Evolutionary conservation across 2,329 filamentous ascomycete species (phyloP), one percentile per base, ranked within the genome.

Genomic region (Xylaria polymorpha): DNA sequence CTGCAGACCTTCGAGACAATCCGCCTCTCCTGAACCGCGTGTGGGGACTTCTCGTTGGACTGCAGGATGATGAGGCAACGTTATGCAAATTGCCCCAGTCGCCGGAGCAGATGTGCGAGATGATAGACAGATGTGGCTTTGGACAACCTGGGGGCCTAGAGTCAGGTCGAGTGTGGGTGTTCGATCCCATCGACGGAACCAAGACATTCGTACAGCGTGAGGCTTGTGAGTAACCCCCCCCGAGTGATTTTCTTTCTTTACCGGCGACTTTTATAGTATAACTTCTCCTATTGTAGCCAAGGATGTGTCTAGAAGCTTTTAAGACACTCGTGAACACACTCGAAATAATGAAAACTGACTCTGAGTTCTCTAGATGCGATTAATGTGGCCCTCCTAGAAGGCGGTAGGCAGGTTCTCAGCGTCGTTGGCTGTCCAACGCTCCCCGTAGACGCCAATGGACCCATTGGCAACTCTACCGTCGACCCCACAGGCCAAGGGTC

Each of bases 121-220:
- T 87, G 69, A 85, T 89, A 53, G 86, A 89, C 75, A 81, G 81
- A 71, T 87, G 86, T 68, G 83, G 84, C 37, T 72, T 79, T 22
- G 81, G 81, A 29, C 76, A 75, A 18, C 83, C 81, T 4, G 78
- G 75, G 7, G 72, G 74, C 4, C 62, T 59, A 3, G 63, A 66
- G 1, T 75, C 75, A 1, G 83, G 82, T 8, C 77, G 86, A 15
- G 83, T 84, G 9, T 89, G 87, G 87, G 82, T 89, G 0, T 88
- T 89, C 72, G 87, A 89, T 73, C 87, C 87, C 0, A 88, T 89
- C 37, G 87, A 89, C 71, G 87, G 87, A 8, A 89, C 87, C 1
- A 84, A 86, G 78, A 87, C 86, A 0, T 89, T 87, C 63, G 80
- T 89, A 9, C 78, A 80, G 12, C 83, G 85, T 6, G 80, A 87